Evolutionary conservation across 176 grass and related monocot genomes (phyloP).

Genomic region (Phragmites australis): DNA sequence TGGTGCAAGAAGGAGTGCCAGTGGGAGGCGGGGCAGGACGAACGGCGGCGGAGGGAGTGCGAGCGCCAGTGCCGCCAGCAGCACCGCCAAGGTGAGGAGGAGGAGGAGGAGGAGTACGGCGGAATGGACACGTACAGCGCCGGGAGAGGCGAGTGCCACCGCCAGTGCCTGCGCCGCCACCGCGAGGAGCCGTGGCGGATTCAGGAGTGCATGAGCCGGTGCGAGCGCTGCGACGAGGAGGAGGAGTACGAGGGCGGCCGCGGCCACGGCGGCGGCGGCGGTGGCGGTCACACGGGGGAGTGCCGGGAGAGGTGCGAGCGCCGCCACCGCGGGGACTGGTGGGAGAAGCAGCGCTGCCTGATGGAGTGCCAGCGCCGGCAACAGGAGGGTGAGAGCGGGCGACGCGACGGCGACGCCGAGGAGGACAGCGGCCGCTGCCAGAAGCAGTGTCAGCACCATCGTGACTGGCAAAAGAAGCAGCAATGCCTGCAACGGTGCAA

Average conservation of each 20-base stretch:
- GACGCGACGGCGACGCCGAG: background rate
- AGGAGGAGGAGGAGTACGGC: background rate
- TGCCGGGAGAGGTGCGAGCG: constrained; percentile 32
- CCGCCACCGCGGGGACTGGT: background rate
- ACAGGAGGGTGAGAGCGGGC: background rate
- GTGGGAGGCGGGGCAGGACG: constrained; percentile 6
- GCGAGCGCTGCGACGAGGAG: background rate
- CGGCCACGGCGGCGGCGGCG: too few species aligned
- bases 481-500: background rate
- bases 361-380: background rate
- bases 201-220: background rate
- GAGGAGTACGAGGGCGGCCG: background rate
- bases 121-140: background rate
- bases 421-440: background rate
- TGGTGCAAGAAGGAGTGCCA: constrained; percentile 38
- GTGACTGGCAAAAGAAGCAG: background rate
- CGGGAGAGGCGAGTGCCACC: background rate
- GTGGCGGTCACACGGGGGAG: background rate
- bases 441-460: background rate
- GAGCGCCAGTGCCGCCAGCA: background rate
- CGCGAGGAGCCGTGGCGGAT: background rate
- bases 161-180: background rate
- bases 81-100: background rate
- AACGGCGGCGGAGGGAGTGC: background rate
- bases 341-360: constrained; percentile 22